phyloP scores from a whole-genome alignment of 2,329 filamentous ascomycete genomes.

The Cladophialophora immunda region DNA sequence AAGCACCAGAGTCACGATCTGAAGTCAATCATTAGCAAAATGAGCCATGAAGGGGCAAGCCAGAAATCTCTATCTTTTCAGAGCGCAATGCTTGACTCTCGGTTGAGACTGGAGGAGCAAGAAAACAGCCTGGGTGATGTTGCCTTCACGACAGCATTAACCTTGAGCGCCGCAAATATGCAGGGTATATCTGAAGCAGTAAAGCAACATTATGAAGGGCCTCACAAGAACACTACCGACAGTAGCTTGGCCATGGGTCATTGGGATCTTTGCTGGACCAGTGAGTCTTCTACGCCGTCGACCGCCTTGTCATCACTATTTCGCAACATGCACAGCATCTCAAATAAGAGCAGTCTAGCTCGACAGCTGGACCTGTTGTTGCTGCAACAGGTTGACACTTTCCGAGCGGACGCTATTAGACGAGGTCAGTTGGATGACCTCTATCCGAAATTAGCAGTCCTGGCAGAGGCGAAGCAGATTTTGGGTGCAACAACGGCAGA shows the following conservation, averaged over 20 bases:
- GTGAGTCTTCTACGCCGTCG: slow-evolving; percentile 7
- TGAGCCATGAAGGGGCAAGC: slow-evolving; percentile 90
- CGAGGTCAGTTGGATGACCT: slow-evolving; percentile 13
- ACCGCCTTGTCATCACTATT: slow-evolving; percentile 19
- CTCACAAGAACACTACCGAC: background rate
- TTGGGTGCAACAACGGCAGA: slow-evolving; percentile 22
- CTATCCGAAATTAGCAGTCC: slow-evolving; percentile 29
- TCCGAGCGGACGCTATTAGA: slow-evolving; percentile 7
- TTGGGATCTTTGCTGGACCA: slow-evolving; percentile 22
- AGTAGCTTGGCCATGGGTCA: background rate
- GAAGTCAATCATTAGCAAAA: slow-evolving; percentile 76
- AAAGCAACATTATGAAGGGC: slow-evolving; percentile 49
- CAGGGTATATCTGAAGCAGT: slow-evolving; percentile 86
- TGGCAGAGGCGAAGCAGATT: slow-evolving; percentile 34
- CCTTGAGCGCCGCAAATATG: slow-evolving; percentile 79
- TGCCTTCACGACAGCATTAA: slow-evolving; percentile 29
- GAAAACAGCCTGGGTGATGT: slow-evolving; percentile 59
- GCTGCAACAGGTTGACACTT: slow-evolving; percentile 4
- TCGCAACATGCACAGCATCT: slow-evolving; percentile 22
- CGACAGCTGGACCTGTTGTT: slow-evolving; percentile 26
- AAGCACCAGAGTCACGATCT: slow-evolving; percentile 80
- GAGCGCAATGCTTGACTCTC: slow-evolving; percentile 88
- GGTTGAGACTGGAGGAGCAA: slow-evolving; percentile 69
- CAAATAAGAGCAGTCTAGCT: slow-evolving; percentile 24
- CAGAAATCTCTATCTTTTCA: slow-evolving; percentile 88